A percentile compares a stretch with the other conserved stretches of the same genome.
Evolutionary conservation across 164 flowering plant genomes (phyloP).

Genomic region (Berberis thunbergii): DNA sequence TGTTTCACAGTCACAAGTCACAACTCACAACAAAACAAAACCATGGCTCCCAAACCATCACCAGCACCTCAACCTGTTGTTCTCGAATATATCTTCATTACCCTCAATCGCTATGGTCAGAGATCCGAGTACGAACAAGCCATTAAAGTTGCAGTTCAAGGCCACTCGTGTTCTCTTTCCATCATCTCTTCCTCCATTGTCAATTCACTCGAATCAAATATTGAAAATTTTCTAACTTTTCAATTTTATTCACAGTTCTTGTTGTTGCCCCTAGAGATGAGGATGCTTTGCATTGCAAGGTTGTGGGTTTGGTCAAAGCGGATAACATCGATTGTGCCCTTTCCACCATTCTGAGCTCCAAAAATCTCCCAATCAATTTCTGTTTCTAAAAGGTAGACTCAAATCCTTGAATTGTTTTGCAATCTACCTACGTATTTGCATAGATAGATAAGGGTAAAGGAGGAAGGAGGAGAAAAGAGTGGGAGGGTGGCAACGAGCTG

Average conservation of each 20-base stretch:
- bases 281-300: slow-evolving; percentile 80
- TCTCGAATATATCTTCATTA: slow-evolving; percentile 82
- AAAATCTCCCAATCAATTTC: slow-evolving; percentile 40
- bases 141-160: slow-evolving; percentile 79
- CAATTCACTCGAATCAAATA: neutral
- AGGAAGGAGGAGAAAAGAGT: too few relatives aligned
- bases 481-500: too few relatives aligned
- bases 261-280: slow-evolving; percentile 62
- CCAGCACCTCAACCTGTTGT: slow-evolving; percentile 29
- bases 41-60: slow-evolving; percentile 59
- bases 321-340: slow-evolving; percentile 62
- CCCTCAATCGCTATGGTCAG: slow-evolving; percentile 65
- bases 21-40: too few relatives aligned
- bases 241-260: slow-evolving; percentile 37
- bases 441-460: too few relatives aligned
- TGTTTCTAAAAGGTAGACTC: slow-evolving; percentile 57
- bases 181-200: neutral
- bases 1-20: too few relatives aligned
- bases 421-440: too few relatives aligned
- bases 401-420: neutral
- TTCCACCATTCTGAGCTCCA: slow-evolving; percentile 32
- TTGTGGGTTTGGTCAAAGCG: slow-evolving; percentile 65
- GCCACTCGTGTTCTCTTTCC: slow-evolving; percentile 19
- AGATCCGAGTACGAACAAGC: slow-evolving; percentile 55
- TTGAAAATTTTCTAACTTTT: neutral